Evolutionary conservation across 176 grass and related monocot genomes (phyloP), one percentile per base, ranked within the genome.

Genomic region (Phyllostachys edulis): DNA sequence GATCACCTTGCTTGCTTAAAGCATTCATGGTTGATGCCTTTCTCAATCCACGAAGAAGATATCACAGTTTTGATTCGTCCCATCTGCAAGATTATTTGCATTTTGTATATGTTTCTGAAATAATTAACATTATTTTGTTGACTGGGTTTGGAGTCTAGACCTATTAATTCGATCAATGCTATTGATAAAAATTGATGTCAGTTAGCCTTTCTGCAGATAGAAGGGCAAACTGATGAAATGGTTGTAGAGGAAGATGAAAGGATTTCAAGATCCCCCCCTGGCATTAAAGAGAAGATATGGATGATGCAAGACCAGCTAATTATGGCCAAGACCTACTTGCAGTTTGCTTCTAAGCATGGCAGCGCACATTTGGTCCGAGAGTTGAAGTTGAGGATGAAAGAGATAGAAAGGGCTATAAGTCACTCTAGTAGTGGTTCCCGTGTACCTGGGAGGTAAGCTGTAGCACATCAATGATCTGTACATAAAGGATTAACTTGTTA

Each of bases 231-330:
- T 73, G 76, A 84, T 39, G 73, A 81, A 86, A 57, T 21, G 76
- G 79, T 70, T 57, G 51, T n/a, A 23, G 86, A 86, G 71, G 77
- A 81, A 81, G 76, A 92, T 11, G 88, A 82, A 71, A 81, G 70
- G 64, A 83, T 82, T 21, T 89, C 81, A 14, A 77, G 32, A 47
- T 85, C 80, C 63, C 69, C 80, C 39, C 52, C 84, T 17, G 71
- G 44, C 67, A 85, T 82, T 52, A 91, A 71, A 62, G 67, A 87
- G 54, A 98, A 90, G 67, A 91, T 98, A 85, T 93, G 87, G 92
- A 82, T 87, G 75, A 95, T 95, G 92, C 89, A 95, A 82, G 93
- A 95, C 55, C 96, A 92, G 57, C 63, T 95, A 64, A 90, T 98
- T 36, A 81, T 93, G 89, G 93, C 91, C 15, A 92, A 79, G 38